Base-by-base conservation (phyloP, 805 yeast species). In the Peterozyma toletana region DNA sequence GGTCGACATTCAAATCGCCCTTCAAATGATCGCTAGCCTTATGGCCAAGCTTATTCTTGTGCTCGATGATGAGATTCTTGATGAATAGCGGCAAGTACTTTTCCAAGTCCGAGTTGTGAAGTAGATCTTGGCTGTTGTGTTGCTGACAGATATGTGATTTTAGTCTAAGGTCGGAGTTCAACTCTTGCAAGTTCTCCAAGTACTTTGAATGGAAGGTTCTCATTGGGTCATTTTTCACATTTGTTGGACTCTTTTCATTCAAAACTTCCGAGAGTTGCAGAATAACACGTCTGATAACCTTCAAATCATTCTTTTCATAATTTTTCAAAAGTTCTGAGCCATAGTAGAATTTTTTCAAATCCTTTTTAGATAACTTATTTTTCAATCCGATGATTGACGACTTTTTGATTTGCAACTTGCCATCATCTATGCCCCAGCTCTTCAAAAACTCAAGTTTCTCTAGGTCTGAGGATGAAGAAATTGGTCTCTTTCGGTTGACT, bases 361-460 rank as follows among this genome's bases (percentile, higher is more conserved):
- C 35, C 30, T 11, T 9, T 41, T 13, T 39, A 35, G 11, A 38
- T 37, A 21, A 31, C 17, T 16, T 39, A 13, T 11, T 33, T 45
- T 27, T 21, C 41, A 2, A 17, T 35, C 36, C 34, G 31, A 4
- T 38, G 17, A 16, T 40, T 13, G 35, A 41, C 30, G 39, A 35
- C 18, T 37, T 37, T 14, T n/a, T 44, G 37, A 38, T 16, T 14
- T 14, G 34, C 14, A 39, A 36, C 35, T 29, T 33, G 13, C 41
- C 39, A 43, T 57, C 56, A 17, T 58, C 64, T 16, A 60, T 57
- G 2, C 63, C 64, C 64, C 64, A 60, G 9, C 61, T 51, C 42
- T 53, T 51, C 40, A 59, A 53, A 15, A 57, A 49, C 11, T 58
- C 63, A 2, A 48, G 9, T 3, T 58, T 54, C 3, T 55, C 58